Evolutionary conservation across 2,329 filamentous ascomycete genomes (phyloP).

Genomic region (Cercospora janseana): DNA sequence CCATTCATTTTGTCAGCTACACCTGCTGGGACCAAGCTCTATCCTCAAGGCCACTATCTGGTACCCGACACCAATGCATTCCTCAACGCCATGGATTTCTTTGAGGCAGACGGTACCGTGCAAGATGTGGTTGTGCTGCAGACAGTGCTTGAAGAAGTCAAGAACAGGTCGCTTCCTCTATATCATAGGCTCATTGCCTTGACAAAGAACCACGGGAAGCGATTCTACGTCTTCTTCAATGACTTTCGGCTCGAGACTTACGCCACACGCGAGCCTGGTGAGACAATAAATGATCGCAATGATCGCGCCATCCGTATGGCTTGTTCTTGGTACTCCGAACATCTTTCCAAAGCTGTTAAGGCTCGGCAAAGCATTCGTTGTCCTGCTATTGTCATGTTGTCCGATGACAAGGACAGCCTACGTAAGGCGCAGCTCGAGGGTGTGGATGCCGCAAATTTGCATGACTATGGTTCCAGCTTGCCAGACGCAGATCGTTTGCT

Average conservation of each 20-base stretch:
- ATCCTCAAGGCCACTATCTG: conserved; percentile 86
- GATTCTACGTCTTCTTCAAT: conserved; percentile 99
- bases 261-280: conserved; percentile 68
- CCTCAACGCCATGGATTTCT: conserved; percentile 92
- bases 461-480: conserved; percentile 77
- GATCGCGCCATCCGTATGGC: conserved; percentile 85
- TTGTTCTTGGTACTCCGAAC: conserved; percentile 85
- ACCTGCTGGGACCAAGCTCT: conserved; percentile 78
- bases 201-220: conserved; percentile 93
- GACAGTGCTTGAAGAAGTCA: conserved; percentile 92
- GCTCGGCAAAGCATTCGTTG: conserved; percentile 53
- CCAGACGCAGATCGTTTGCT: conserved; percentile 81
- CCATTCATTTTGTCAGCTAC: conserved; percentile 87
- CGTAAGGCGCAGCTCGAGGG: conserved; percentile 74
- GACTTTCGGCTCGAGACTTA: conserved; percentile 94
- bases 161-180: conserved; percentile 86
- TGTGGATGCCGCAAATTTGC: conserved; percentile 63
- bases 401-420: conserved; percentile 85
- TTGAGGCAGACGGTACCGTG: conserved; percentile 87
- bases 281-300: conserved; percentile 94
- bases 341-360: conserved; percentile 65
- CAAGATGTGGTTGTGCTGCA: conserved; percentile 97
- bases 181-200: conserved; percentile 90
- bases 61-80: conserved; percentile 96
- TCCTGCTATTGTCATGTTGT: conserved; percentile 87